Evolutionary conservation across 2,329 filamentous ascomycete species (phyloP), one percentile per base, ranked within the genome.

Genomic region (Colletotrichum incanum): DNA sequence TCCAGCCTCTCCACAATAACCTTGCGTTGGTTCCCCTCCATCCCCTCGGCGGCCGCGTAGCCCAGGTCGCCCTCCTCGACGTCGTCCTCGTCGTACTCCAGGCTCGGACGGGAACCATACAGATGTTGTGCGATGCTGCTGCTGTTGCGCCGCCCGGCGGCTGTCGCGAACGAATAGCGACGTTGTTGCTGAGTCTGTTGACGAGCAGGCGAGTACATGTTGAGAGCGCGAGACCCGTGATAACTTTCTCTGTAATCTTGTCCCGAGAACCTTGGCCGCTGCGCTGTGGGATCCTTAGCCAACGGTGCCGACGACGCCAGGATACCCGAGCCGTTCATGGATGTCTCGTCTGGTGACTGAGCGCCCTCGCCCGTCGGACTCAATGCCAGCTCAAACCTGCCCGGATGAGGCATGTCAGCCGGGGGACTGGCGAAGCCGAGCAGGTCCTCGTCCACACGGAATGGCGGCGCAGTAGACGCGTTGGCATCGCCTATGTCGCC

Each of bases 1-100:
- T 99, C 96, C 71, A 99, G 84, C 74, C 96, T 88, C 86, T 99
- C 96, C 59, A 99, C 95, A 86, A 99, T 98, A 59, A 99, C 96
- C 83, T 96, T 97, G 77, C 95, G 90, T 80, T 93, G 92, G 78
- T 95, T 94, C 16, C 94, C 94, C 82, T 98, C 96, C 90, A 97
- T 94, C 34, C 94, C 96, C 80, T 96, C 94, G 0, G 96, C 96
- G 1, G 95, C 96, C 14, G 95, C 94, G 82, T 97, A 99, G 12
- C 96, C 96, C 37, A 99, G 84, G 82, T 99, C 96, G 0, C 96
- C 96, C 78, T 98, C 95, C 9, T 95, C 86, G 76, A 97, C 93
- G 76, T 95, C 93, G 62, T 92, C 90, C 45, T 91, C 90, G 83
- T 84, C 79, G 39, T 77, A 72, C 14, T 77, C 75, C 61, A 78